These are phyloP conservation scores for Cladosporium velox DNA, from an alignment of 2,329 filamentous ascomycete genomes.

Conservation along the genomic window DNA sequence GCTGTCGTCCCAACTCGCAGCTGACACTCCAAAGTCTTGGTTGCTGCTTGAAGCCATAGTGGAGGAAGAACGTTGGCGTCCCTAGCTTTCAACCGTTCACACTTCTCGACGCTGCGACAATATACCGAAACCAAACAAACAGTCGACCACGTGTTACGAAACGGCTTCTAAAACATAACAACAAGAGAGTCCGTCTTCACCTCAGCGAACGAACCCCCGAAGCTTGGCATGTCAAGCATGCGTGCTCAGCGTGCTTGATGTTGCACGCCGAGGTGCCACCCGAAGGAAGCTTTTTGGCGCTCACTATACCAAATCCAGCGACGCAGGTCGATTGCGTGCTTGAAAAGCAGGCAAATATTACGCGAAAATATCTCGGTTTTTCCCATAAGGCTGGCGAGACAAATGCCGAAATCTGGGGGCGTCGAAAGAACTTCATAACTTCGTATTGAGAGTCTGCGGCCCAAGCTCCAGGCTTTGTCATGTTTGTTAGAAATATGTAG, in stretches of 20 bases:
- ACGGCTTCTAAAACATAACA: background rate
- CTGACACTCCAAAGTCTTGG: background rate
- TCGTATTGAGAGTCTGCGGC: background rate
- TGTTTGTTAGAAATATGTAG: background rate
- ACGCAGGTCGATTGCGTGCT: slow-evolving; percentile 7
- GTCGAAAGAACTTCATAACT: background rate
- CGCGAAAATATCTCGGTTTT: background rate
- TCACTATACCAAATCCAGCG: slow-evolving; percentile 13
- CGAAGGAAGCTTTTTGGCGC: background rate
- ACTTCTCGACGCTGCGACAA: background rate
- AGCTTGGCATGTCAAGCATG: slow-evolving; percentile 3
- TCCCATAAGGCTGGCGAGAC: background rate
- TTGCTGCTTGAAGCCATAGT: background rate
- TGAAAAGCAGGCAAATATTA: background rate
- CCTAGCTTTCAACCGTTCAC: background rate
- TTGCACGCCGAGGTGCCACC: slow-evolving; percentile 17
- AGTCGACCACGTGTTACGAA: background rate
- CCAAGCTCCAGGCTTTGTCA: background rate
- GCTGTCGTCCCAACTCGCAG: slow-evolving; percentile 4
- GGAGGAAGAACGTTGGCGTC: background rate
- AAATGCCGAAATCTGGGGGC: background rate
- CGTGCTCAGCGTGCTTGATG: background rate
- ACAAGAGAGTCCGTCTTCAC: background rate
- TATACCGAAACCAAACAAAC: background rate
- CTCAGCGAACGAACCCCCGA: background rate